These are phyloP conservation scores for Polyplosphaeria fusca DNA, from an alignment of 495 filamentous ascomycete species.

Conservation along the genomic window DNA sequence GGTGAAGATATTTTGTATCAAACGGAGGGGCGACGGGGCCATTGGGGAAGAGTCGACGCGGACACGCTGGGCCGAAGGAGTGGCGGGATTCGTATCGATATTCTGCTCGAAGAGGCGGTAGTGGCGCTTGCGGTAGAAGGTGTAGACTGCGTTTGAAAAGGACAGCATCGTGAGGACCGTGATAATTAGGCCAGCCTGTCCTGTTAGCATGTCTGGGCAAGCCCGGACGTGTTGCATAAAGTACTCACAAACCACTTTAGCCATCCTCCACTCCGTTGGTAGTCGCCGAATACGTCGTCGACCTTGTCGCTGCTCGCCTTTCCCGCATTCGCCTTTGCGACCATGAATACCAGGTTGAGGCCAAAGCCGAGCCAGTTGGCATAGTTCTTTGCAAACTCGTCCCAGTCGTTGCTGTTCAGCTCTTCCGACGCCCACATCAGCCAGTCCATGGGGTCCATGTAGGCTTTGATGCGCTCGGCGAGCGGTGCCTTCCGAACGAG, in stretches of 20 bases:
- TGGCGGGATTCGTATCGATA: constrained; percentile 68
- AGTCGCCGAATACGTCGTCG: constrained; percentile 85
- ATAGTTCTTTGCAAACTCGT: constrained; percentile 69
- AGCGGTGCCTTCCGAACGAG: constrained; percentile 78
- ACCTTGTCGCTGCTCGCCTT: constrained; percentile 40
- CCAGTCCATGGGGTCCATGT: constrained; percentile 84
- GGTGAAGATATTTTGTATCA: constrained; percentile 65
- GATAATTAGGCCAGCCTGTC: constrained; percentile 53
- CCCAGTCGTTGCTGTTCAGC: constrained; percentile 83
- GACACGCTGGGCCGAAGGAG: constrained; percentile 85
- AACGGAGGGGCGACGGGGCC: constrained; percentile 72
- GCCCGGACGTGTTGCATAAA: not conserved
- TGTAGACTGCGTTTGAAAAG: constrained; percentile 71
- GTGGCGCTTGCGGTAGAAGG: constrained; percentile 74
- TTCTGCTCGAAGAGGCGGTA: constrained; percentile 90
- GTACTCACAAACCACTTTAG: constrained; percentile 67
- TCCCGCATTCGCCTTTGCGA: constrained; percentile 72
- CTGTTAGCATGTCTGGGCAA: not conserved
- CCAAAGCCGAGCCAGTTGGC: constrained; percentile 68
- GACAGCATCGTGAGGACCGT: constrained; percentile 64
- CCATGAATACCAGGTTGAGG: constrained; percentile 74
- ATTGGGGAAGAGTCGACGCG: constrained; percentile 84
- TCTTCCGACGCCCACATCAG: constrained; percentile 86
- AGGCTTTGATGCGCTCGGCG: constrained; percentile 67
- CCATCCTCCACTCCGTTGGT: constrained; percentile 53